These are phyloP conservation scores for Nakazawaea populi DNA, from an alignment of 805 yeast species.

Conservation along the genomic window DNA sequence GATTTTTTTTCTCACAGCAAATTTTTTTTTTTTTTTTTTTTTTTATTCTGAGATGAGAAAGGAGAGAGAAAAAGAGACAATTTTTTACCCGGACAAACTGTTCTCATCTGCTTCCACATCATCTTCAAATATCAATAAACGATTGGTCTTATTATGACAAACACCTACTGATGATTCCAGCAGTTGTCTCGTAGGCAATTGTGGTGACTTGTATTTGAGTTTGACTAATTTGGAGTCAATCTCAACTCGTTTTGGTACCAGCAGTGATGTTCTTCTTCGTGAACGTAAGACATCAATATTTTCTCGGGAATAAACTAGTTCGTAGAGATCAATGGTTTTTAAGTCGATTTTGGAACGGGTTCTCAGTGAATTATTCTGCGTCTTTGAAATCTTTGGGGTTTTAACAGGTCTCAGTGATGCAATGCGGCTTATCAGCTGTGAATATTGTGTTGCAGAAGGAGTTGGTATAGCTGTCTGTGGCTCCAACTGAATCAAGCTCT, in stretches of 20 bases:
- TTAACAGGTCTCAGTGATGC: too few relatives aligned
- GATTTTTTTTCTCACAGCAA: background rate
- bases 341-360: background rate
- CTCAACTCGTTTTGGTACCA: background rate
- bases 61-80: too few relatives aligned
- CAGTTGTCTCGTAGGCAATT: too few relatives aligned
- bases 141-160: too few relatives aligned
- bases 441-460: background rate
- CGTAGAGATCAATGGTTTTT: background rate
- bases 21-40: background rate
- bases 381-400: background rate
- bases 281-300: background rate
- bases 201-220: too few relatives aligned
- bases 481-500: background rate
- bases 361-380: background rate
- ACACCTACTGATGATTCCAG: too few relatives aligned
- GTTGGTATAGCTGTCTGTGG: background rate
- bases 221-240: too few relatives aligned
- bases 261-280: background rate
- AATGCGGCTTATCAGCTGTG: too few relatives aligned
- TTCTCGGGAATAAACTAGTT: background rate
- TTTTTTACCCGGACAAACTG: constrained; percentile 1
- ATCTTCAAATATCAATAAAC: background rate
- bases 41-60: background rate
- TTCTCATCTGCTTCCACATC: background rate